Evolutionary conservation across 106 monocot species (phyloP), one percentile per base, ranked within the genome.

Genomic region (Dactylorhiza incarnata): DNA sequence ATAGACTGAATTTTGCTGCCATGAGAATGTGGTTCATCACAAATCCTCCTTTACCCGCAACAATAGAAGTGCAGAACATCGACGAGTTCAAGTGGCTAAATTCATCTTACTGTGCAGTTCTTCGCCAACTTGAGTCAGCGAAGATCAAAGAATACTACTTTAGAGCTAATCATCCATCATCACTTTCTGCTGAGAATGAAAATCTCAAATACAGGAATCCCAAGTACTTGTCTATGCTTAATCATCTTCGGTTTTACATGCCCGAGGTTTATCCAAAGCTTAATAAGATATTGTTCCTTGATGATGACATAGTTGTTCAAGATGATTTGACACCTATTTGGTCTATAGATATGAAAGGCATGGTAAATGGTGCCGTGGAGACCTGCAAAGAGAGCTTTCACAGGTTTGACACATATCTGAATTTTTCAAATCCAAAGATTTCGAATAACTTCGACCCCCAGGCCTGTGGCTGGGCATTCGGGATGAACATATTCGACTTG

Each of bases 201-300:
- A 88, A 91, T 79, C 84, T 91, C 51, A 91, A 91, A 45, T 91
- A 88, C 43, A 82, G 88, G 75, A 91, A 91, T 76, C 88, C 91
- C 14, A 91, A 91, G 73, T 91, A 91, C 69, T 70, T 91, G 72
- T 91, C 91, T 19, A 86, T 91, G 88, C 88, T 91, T n/a, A 91
- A 91, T 74, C 91, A 91, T 82, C 82, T 91, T 45, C 74, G 91
- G 73, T 91, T 91, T 84, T 91, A 91, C 80, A 88, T 91, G 88
- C 91, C 91, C 63, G 91, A 91, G 74, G 80, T 91, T 16, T 88
- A 91, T 43, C 91, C 91, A 26, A 88, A 88, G 74, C 82, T 91
- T 19, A 83, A 91, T 58, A 91, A 91, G 82, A 88, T 91, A 80
- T 75, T 91, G 14, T 91, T 91, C 86, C 82, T 88, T 78, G 91